Percentiles rank a stretch among this genome's conserved stretches.
Evolutionary conservation across 306 rosid genomes (phyloP).

Genomic region (Dryas drummondii): DNA sequence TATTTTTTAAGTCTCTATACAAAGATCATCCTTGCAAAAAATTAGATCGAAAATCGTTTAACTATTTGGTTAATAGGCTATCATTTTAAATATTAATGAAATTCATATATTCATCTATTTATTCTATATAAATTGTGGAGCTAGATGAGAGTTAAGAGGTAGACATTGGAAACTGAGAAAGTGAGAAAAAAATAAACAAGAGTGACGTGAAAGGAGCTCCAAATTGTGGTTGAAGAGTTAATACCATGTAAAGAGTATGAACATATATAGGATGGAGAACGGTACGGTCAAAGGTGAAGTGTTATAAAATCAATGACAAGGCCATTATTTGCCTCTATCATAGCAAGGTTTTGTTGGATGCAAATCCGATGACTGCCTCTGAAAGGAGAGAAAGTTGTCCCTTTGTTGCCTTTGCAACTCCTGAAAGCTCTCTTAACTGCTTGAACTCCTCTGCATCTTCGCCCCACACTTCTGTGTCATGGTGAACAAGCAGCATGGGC

Average conservation of each 20-base stretch:
- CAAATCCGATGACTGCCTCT: conserved; percentile 45
- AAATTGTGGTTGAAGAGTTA: conserved; percentile 36
- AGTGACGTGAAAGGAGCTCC: conserved; percentile 37
- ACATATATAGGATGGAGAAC: conserved; percentile 34
- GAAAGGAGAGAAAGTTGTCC: conserved; percentile 30
- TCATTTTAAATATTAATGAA: too few relatives aligned
- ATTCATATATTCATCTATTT: too few relatives aligned
- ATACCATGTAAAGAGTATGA: conserved; percentile 30
- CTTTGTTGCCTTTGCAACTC: conserved; percentile 34
- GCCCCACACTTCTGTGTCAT: conserved; percentile 39
- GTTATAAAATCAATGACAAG: conserved; percentile 32
- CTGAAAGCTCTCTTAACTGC: conserved; percentile 35
- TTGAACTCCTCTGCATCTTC: conserved; percentile 43
- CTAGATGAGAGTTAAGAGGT: too few relatives aligned
- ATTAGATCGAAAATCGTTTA: too few relatives aligned
- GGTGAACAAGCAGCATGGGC: conserved; percentile 22
- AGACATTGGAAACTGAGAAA: too few relatives aligned
- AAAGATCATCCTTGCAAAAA: too few relatives aligned
- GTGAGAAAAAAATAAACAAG: neutral
- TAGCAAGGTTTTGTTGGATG: conserved; percentile 43
- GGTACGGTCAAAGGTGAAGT: conserved; percentile 42
- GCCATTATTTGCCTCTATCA: conserved; percentile 44
- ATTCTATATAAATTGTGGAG: too few relatives aligned
- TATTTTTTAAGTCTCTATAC: too few relatives aligned
- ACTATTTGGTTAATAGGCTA: too few relatives aligned